These are phyloP conservation scores for Melampsora larici-populina DNA, from an alignment of 1,284 basidiomycete genomes.

Conservation along the genomic window DNA sequence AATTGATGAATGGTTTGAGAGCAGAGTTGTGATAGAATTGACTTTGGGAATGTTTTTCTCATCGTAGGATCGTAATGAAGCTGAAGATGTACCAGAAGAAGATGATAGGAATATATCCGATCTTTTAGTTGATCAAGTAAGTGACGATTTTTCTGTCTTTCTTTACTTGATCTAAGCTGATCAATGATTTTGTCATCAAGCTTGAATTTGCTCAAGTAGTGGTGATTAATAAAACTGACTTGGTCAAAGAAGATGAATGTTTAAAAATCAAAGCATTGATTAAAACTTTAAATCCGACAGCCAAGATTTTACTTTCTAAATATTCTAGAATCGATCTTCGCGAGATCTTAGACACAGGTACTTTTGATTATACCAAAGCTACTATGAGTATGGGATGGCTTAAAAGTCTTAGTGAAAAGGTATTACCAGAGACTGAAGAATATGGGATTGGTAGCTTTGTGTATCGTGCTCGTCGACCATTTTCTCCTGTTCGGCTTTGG, in stretches of 20 bases:
- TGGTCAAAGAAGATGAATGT: conserved; percentile 52
- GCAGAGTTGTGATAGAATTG: background rate
- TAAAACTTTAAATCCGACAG: conserved; percentile 55
- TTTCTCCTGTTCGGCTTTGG: conserved; percentile 58
- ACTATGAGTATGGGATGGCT: conserved; percentile 58
- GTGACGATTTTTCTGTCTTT: background rate
- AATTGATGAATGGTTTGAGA: conserved; percentile 33
- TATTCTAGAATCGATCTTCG: conserved; percentile 54
- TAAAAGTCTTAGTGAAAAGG: conserved; percentile 54
- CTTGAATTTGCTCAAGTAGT: conserved; percentile 58
- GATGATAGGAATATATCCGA: conserved; percentile 59
- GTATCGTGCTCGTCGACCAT: conserved; percentile 55
- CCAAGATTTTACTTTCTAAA: conserved; percentile 47
- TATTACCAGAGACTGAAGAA: conserved; percentile 57
- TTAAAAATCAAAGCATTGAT: conserved; percentile 53
- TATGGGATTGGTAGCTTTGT: conserved; percentile 55
- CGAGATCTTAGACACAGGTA: conserved; percentile 53
- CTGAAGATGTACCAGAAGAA: conserved; percentile 54
- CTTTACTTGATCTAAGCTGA: background rate
- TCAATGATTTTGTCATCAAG: conserved; percentile 45
- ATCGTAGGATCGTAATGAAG: conserved; percentile 37
- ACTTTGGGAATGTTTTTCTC: background rate
- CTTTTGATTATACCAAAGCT: conserved; percentile 56
- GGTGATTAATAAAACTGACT: conserved; percentile 57
- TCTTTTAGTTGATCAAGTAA: conserved; percentile 55